Base-by-base conservation (phyloP, 441 rosid genomes). In the Pelargonium cotyledonis region DNA sequence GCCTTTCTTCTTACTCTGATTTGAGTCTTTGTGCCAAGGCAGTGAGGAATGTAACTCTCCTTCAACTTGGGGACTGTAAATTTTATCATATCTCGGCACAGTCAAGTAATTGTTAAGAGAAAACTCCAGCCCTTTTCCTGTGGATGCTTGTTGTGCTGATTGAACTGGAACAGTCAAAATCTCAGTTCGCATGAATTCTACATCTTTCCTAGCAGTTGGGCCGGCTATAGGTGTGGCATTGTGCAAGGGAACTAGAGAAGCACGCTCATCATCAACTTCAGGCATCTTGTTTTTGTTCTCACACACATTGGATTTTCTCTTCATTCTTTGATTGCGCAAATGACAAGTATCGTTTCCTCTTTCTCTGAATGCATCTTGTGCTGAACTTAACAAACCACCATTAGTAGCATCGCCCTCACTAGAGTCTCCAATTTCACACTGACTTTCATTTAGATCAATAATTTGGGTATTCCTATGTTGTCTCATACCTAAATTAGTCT, bases 221-320 rank as follows among this genome's bases (percentile, higher is more conserved):
- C 82, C 78, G 78, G 77, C 85, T 76, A 72, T 67, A 63, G 67
- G 77, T 26, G 65, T 70, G 72, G 69, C 75, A 67, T 65, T 70
- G 80, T 68, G 71, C 74, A 68, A 68, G 72, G 80, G 70, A 80
- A 76, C 72, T 46, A 64, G 70, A 47, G 81, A 70, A 72, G 68
- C 80, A 68, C 70, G 82, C 63, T 63, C 76, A 66, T 75, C 83
- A 67, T 72, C 82, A 68, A 66, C 68, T 55, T 58, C 77, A 55
- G 75, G 75, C 69, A 73, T 76, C 81, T 87, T 86, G 66, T 68
- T 69, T 80, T 86, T 92, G 84, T 78, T 87, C 81, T 73, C 82
- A 58, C 71, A 73, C 66, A 70, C 68, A 64, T 64, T 55, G 38
- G 72, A 80, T 72, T 76, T 84, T 78, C 66, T 78, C 74, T 87